Evolutionary conservation across 495 filamentous ascomycete genomes (phyloP), one percentile per base, ranked within the genome.

Genomic region (Aspergillus ellipticus): DNA sequence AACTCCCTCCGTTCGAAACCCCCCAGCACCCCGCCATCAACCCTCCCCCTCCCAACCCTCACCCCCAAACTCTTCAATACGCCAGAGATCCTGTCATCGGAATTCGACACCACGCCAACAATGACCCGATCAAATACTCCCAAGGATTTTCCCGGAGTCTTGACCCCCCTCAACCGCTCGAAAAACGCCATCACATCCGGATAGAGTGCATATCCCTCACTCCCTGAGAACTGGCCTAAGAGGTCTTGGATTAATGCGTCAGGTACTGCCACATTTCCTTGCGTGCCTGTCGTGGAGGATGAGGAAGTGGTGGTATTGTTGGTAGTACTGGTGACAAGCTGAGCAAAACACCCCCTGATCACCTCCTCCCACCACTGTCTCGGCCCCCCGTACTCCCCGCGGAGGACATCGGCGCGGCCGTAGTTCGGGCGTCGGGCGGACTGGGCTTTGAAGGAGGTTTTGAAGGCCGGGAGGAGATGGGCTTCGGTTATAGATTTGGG

Each of bases 81-180:
- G 11, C 65, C 64, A 7, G 80, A 76, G 0, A 91, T 81, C 0
- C 89, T 79, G 61, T 87, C 83, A 63, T 94, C 89, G 1, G 89
- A 91, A 66, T 93, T 94, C 19, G 87, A 88, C 47, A 92, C 73
- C 15, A 92, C 74, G 4, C 89, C 89, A 0, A 89, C 61, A 8
- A 85, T 59, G 2, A 86, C 60, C 17, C 63, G 55, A 28, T 71
- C 63, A 57, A 67, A 69, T 26, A 45, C 26, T 22, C 55, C 53
- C 13, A 51, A 11, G 19, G 22, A 19, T 0, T 28, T 56, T 21
- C 33, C 21, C 1, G 41, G 33, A 16, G 24, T 17, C 26, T 51
- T 65, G 22, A 57, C 45, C 53, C 31, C 60, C 55, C 64, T 59
- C 50, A 89, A 58, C 0, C 60, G 57, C 20, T 64, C 49, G 22